Evolutionary conservation across 148 eudicot genomes (phyloP).

Genomic region (Euryodendron excelsum): DNA sequence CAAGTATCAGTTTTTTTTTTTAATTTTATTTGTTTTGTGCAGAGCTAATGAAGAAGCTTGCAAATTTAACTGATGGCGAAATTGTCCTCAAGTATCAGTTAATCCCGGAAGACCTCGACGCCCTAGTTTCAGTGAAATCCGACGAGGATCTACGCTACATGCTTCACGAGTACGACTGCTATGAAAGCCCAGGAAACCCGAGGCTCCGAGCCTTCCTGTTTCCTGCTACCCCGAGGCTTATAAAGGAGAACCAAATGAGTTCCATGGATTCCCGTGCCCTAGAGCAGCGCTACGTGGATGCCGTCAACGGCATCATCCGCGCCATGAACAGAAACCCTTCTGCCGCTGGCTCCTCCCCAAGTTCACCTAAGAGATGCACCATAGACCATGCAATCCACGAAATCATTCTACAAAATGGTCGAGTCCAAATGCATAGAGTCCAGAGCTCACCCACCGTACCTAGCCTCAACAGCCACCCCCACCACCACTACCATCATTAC

Average conservation of each 20-base stretch:
- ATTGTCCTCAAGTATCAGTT: slow-evolving; percentile 63
- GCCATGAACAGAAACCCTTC: slow-evolving; percentile 30
- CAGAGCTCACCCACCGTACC: slow-evolving; percentile 64
- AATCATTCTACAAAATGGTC: slow-evolving; percentile 12
- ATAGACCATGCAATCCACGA: background rate
- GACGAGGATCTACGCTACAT: slow-evolving; percentile 73
- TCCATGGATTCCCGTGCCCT: slow-evolving; percentile 24
- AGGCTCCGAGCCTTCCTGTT: slow-evolving; percentile 69
- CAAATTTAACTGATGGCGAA: slow-evolving; percentile 47
- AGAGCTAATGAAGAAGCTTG: slow-evolving; percentile 73
- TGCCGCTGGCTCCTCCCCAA: slow-evolving; percentile 54
- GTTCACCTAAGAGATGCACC: slow-evolving; percentile 24
- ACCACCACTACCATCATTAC: slow-evolving; percentile 16
- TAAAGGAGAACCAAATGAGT: slow-evolving; percentile 25
- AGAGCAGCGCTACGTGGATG: slow-evolving; percentile 59
- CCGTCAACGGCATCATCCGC: slow-evolving; percentile 49
- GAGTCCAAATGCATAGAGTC: slow-evolving; percentile 36
- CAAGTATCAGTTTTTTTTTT: no score
- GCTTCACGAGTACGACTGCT: slow-evolving; percentile 58
- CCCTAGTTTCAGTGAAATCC: slow-evolving; percentile 63
- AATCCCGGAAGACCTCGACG: slow-evolving; percentile 63
- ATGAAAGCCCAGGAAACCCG: slow-evolving; percentile 33
- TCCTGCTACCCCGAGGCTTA: slow-evolving; percentile 34
- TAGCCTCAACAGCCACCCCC: slow-evolving; percentile 21
- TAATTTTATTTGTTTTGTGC: no score